Percentiles rank a stretch among this genome's conserved stretches.
Conservation (phyloP, 2,329 filamentous ascomycete species). For the Phialocephala sp. region DNA sequence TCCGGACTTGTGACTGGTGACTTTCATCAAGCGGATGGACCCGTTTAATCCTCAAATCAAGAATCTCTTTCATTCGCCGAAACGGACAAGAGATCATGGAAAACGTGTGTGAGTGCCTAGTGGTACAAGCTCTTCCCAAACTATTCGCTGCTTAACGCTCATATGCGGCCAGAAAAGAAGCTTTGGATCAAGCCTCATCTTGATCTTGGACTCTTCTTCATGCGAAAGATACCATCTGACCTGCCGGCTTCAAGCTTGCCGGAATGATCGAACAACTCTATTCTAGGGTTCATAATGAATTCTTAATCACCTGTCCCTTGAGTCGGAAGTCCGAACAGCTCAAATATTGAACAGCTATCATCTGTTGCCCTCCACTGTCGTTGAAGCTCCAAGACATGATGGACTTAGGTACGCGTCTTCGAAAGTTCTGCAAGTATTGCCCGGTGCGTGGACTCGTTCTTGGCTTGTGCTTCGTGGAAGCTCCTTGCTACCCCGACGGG, state of each 20-base stretch:
- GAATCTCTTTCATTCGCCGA: neutral
- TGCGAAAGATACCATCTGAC: neutral
- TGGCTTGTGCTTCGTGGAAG: neutral
- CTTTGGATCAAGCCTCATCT: neutral
- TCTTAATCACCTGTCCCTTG: neutral
- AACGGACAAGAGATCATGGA: neutral
- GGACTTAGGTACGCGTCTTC: neutral
- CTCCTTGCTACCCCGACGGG: neutral
- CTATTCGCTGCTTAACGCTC: neutral
- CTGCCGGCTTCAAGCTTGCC: neutral
- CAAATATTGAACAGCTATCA: too few relatives aligned
- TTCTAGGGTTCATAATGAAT: neutral
- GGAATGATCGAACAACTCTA: neutral
- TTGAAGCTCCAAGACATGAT: neutral
- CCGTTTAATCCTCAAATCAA: constrained; percentile 9
- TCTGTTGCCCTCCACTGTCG: too few relatives aligned
- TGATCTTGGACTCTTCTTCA: neutral
- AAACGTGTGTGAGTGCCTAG: neutral
- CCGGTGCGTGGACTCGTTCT: neutral
- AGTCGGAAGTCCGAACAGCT: neutral
- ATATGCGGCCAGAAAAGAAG: neutral
- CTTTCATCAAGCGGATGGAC: neutral
- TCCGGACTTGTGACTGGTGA: constrained; percentile 14
- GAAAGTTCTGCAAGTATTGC: neutral
- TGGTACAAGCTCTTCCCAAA: neutral